Evolutionary conservation across 179 eudicot species (phyloP).

Genomic region (Silene vulgaris): DNA sequence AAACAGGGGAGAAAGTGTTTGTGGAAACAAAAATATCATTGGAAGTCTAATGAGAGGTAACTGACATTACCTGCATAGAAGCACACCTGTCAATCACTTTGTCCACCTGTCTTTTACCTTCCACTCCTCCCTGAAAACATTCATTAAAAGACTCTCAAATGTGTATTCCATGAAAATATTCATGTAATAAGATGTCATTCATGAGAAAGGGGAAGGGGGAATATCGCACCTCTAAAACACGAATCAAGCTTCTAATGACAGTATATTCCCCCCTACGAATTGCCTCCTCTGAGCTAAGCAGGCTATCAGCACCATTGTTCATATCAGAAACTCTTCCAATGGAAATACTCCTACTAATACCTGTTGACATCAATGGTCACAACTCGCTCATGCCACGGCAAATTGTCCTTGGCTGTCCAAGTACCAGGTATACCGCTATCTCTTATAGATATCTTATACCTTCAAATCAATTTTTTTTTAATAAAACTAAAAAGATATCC

Average conservation of each 20-base stretch:
- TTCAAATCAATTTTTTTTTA: conserved; percentile 2
- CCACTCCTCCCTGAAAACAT: conserved; percentile 75
- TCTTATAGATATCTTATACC: neutral
- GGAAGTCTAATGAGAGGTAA: conserved; percentile 12
- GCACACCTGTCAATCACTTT: conserved; percentile 92
- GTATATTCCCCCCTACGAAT: conserved; percentile 90
- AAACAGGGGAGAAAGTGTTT: too few relatives aligned
- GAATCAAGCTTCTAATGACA: conserved; percentile 84
- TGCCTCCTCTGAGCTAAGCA: conserved; percentile 72
- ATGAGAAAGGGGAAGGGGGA: neutral
- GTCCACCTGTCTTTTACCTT: conserved; percentile 93
- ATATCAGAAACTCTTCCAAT: conserved; percentile 65
- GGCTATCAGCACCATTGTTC: conserved; percentile 40
- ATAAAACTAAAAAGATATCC: neutral
- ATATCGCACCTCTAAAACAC: conserved; percentile 70
- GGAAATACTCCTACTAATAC: conserved; percentile 68
- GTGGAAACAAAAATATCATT: neutral
- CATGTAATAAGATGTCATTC: conserved; percentile 1
- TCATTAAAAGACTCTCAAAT: conserved; percentile 24
- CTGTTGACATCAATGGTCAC: conserved; percentile 37
- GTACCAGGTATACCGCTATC: conserved; percentile 5
- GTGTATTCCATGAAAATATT: conserved; percentile 43
- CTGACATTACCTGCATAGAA: conserved; percentile 76
- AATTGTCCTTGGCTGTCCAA: conserved; percentile 10
- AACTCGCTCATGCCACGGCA: conserved; percentile 3